Percentiles rank a stretch among this genome's conserved stretches.
Evolutionary conservation across 176 grass and related monocot genomes (phyloP).

Genomic region (Avena eriantha): DNA sequence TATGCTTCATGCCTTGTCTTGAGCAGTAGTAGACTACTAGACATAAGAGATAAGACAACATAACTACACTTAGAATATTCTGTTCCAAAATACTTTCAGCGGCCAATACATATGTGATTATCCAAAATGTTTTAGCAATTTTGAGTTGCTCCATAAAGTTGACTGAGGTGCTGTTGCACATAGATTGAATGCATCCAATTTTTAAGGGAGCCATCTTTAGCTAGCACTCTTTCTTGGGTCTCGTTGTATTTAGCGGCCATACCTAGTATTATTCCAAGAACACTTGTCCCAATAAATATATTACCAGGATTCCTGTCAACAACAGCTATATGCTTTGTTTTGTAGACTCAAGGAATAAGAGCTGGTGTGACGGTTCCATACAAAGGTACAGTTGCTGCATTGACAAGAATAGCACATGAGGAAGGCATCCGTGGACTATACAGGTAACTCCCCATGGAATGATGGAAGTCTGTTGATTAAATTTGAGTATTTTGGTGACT

Average conservation of each 20-base stretch:
- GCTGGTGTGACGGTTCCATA: slow-evolving; percentile 59
- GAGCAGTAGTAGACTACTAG: neutral
- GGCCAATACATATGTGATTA: neutral
- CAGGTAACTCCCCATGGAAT: slow-evolving; percentile 53
- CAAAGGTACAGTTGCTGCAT: slow-evolving; percentile 75
- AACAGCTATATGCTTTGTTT: slow-evolving; percentile 27
- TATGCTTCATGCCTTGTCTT: slow-evolving; percentile 29
- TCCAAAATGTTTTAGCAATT: neutral
- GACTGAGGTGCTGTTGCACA: neutral
- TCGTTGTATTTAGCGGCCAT: neutral
- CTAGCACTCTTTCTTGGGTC: slow-evolving; percentile 2
- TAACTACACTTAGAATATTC: slow-evolving; percentile 12
- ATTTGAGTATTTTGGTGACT: neutral
- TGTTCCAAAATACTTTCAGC: neutral
- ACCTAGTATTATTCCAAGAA: neutral
- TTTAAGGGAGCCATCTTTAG: neutral
- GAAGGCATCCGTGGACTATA: slow-evolving; percentile 94
- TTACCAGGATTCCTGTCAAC: slow-evolving; percentile 5
- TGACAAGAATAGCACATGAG: slow-evolving; percentile 80
- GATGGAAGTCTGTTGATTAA: neutral
- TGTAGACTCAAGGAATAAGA: slow-evolving; percentile 83
- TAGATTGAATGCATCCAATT: neutral
- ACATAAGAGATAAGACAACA: neutral
- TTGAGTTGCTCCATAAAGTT: neutral
- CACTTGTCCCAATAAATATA: slow-evolving; percentile 1